Base-by-base conservation (phyloP, 371 early-diverging fungal species). In the Massospora cicadina region DNA sequence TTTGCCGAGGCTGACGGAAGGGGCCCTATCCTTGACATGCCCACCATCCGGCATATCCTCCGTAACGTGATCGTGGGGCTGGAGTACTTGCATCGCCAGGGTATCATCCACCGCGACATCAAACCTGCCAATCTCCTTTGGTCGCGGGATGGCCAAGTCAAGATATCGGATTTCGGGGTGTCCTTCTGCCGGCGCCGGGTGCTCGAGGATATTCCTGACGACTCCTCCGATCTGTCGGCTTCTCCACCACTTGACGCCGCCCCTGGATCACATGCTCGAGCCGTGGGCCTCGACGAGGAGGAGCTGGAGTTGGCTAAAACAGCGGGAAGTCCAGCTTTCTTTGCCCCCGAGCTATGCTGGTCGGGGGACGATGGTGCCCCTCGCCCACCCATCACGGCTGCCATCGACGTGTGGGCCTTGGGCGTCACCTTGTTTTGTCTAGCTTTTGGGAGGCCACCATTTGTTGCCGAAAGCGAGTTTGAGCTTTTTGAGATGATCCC, bases 351-450 rank as follows among this genome's bases (percentile, higher is more conserved):
- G 72, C 76, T 95, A 10, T 97, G 98, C 69, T 85, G 83, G 66
- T 79, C 89, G 1, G 74, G 78, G 55, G 82, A 82, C 60, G 72
- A 72, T 25, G 43, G 12, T 26, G 26, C 25, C 29, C 1, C 30
- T 32, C 69, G 75, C 29, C 80, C 79, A 28, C 79, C 77, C 2
- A 87, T 88, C 25, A 87, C 90, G 7, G 85, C 85, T 58, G 87
- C 89, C 5, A 93, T 98, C 53, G 99, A 99, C 75, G 82, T 98
- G 1, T 99, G 99, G 99, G 95, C 98, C 23, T 77, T 98, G 65
- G 99, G 99, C 0, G 97, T 99, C n/a, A 95, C 98, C 1, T 79
- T 99, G 21, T 99, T 93, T 72, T 98, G 98, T 66, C 80, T 98
- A 62, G 77, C 96, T 23, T 95, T 85, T 76, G 99, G 99, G 3